phyloP scores from a whole-genome alignment of 345 rosid genomes.

The Clausena lansium region DNA sequence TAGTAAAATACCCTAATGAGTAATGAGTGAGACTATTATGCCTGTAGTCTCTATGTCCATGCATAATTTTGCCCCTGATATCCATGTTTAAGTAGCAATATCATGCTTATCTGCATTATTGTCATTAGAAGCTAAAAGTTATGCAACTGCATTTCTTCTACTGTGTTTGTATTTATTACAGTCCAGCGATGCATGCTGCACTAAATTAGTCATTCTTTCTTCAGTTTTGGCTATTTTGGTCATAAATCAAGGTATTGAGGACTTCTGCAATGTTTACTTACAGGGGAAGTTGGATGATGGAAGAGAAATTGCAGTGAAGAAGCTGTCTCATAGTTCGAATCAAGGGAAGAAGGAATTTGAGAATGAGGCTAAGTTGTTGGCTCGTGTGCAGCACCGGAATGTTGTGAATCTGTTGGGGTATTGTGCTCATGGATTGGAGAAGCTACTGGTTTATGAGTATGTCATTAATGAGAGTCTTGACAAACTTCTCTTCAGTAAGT shows the following conservation, averaged over 20 bases:
- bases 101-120: not conserved
- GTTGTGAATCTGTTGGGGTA: constrained; percentile 89
- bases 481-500: constrained; percentile 92
- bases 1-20: not conserved
- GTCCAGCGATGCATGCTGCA: not conserved
- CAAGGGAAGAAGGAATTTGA: constrained; percentile 88
- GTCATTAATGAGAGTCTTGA: constrained; percentile 85
- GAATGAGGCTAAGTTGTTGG: constrained; percentile 84
- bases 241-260: constrained; percentile 3
- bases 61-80: not conserved
- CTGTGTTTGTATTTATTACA: not conserved
- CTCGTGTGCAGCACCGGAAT: constrained; percentile 94
- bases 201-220: not conserved
- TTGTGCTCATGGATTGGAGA: constrained; percentile 75
- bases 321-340: constrained; percentile 62
- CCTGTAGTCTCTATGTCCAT: not conserved
- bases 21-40: not conserved
- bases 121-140: not conserved
- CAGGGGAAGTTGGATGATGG: constrained; percentile 89
- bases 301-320: constrained; percentile 97
- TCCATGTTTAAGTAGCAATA: not conserved
- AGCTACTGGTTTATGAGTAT: constrained; percentile 91
- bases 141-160: not conserved
- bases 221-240: not conserved
- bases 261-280: constrained; percentile 13